These are phyloP conservation scores for Staphylotrichum longicolle DNA, from an alignment of 495 filamentous ascomycete genomes.

Conservation along the genomic window DNA sequence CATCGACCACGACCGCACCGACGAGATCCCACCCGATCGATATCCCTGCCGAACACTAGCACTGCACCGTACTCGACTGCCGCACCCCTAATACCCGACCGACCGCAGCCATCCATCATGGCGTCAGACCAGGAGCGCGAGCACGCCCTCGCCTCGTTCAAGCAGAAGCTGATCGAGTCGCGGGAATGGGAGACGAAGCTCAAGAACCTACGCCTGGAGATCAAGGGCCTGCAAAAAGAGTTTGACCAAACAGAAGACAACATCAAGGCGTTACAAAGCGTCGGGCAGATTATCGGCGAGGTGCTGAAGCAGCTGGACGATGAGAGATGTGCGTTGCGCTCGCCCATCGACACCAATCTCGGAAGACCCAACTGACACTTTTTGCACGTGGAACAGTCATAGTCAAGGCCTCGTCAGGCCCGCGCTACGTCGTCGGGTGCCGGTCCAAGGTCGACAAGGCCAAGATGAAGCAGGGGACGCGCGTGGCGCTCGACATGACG, in stretches of 20 bases:
- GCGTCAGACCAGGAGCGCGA: slow-evolving; percentile 64
- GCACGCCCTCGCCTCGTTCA: slow-evolving; percentile 83
- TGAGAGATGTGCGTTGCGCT: slow-evolving; percentile 77
- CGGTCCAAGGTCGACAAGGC: slow-evolving; percentile 95
- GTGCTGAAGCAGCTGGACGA: slow-evolving; percentile 98
- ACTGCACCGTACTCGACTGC: neutral
- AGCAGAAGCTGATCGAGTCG: slow-evolving; percentile 89
- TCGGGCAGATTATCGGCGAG: slow-evolving; percentile 98
- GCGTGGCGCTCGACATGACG: slow-evolving; percentile 99
- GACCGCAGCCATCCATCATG: slow-evolving; percentile 27
- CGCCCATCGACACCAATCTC: neutral
- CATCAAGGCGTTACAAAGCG: slow-evolving; percentile 98
- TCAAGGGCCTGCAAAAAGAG: slow-evolving; percentile 91
- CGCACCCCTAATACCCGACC: neutral
- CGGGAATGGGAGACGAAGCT: slow-evolving; percentile 98
- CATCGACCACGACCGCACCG: slow-evolving; percentile 4
- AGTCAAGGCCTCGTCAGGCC: slow-evolving; percentile 91
- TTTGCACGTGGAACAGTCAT: slow-evolving; percentile 44
- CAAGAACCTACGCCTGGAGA: slow-evolving; percentile 84
- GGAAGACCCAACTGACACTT: neutral
- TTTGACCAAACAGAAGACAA: slow-evolving; percentile 98
- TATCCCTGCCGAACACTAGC: neutral
- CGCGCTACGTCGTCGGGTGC: slow-evolving; percentile 97
- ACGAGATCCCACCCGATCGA: neutral
- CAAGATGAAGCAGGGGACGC: slow-evolving; percentile 96